Evolutionary conservation across 257 asterid genomes (phyloP), one percentile per base, ranked within the genome.

Genomic region (Ilex asprella): DNA sequence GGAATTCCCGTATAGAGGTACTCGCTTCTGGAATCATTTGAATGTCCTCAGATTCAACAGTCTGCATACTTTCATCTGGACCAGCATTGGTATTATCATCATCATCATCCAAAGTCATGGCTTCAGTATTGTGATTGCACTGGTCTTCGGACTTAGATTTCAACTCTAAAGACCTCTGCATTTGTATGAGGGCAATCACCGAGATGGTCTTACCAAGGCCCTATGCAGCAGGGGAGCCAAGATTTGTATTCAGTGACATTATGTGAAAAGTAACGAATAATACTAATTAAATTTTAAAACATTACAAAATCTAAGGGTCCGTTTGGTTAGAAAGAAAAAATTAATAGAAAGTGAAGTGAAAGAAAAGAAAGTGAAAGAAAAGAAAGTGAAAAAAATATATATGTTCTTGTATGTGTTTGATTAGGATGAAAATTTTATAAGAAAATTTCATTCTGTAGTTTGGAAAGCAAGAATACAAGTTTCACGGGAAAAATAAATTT

Each of bases 171-270:
- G 32, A 35, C 74, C 59, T 84, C 67, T 89, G 96, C 84, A 69
- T 79, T 79, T 70, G 95, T 60, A 93, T 84, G 75, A 93, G 88
- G 70, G 99, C 95, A 78, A 87, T 93, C 82, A 78, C 85, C 44
- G 99, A 93, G 66, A 93, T 60, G 39, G 99, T 93, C 88, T 93
- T 93, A 71, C 99, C 99, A 67, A 93, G 90, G 56, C 57, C 57
- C 57, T 53, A 27, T 16, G 6, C 11, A 21, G 15, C 2, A 3
- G 13, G n/a, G 5, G 11, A n/a, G 15, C 4, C 30, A 15, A 14
- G 13, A n/a, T 50, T 21, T 21, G 27, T 21, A 21, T 21, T 21
- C 27, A 21, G 27, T 21, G 27, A 21, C 27, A 21, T 21, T 21
- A 21, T 21, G 41, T 35, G 41, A 35, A 35, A 7, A 35, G 41